Conservation (phyloP, 1,139 yeast species). For the Yamadazyma buinensis region DNA sequence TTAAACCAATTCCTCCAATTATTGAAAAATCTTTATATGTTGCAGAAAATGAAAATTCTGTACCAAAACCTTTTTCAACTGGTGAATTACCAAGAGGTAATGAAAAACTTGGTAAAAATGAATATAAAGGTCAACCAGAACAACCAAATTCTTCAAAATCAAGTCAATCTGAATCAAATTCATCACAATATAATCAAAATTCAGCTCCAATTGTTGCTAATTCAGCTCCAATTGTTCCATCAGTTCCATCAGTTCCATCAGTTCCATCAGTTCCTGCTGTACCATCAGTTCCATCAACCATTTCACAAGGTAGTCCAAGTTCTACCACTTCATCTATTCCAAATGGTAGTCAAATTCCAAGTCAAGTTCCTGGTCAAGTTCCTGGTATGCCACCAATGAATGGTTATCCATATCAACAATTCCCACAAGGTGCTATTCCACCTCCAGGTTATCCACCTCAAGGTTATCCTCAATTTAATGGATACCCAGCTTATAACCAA, state of each 20-base stretch:
- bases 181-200: too few relatives aligned
- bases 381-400: conserved; percentile 13
- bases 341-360: conserved; percentile 5
- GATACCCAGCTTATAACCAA: conserved; percentile 25
- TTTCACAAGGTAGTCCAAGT: too few relatives aligned
- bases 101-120: conserved; percentile 38
- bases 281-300: conserved; percentile 8
- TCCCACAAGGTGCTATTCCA: conserved; percentile 4
- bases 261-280: conserved; percentile 8
- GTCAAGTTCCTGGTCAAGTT: conserved; percentile 6
- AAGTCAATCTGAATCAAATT: too few relatives aligned
- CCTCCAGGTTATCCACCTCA: conserved; percentile 10
- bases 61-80: conserved; percentile 85
- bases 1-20: conserved; percentile 89
- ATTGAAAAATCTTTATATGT: conserved; percentile 89
- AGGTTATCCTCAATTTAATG: conserved; percentile 20
- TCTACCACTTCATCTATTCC: conserved; percentile 11
- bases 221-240: conserved; percentile 13
- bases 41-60: conserved; percentile 70
- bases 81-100: conserved; percentile 58
- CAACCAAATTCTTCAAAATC: conserved; percentile 11
- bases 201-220: conserved; percentile 5
- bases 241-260: conserved; percentile 7
- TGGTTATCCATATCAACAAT: conserved; percentile 9
- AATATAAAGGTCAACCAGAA: conserved; percentile 51